A percentile compares a stretch with the other conserved stretches of the same genome.
Conservation (phyloP, 2,329 filamentous ascomycete species). For the Fusarium albosuccineum region DNA sequence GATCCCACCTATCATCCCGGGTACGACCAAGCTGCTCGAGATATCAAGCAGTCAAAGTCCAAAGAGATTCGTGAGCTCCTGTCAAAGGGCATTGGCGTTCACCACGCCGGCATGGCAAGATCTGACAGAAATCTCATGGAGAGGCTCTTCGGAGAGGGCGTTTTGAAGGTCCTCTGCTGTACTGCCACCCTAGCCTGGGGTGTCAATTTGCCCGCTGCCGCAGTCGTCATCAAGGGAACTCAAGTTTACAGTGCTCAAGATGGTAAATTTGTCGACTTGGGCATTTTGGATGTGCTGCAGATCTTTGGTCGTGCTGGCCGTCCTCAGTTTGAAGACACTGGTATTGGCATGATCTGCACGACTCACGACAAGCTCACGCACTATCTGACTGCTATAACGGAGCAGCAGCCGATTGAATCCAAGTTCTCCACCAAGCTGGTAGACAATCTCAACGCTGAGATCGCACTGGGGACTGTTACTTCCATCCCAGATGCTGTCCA, state of each 20-base stretch:
- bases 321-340: constrained; percentile 96
- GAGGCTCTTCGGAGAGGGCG: constrained; percentile 87
- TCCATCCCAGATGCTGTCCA: constrained; percentile 93
- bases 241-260: constrained; percentile 97
- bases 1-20: constrained; percentile 83
- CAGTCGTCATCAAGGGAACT: constrained; percentile 97
- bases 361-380: constrained; percentile 93
- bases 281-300: constrained; percentile 95
- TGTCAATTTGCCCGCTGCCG: constrained; percentile 96
- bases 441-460: constrained; percentile 96
- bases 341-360: constrained; percentile 98
- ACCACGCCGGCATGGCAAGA: constrained; percentile 96
- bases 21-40: constrained; percentile 83
- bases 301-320: constrained; percentile 98
- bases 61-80: constrained; percentile 90
- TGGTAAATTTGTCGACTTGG: constrained; percentile 95
- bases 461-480: constrained; percentile 93
- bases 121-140: constrained; percentile 97
- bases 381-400: constrained; percentile 92
- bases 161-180: constrained; percentile 98
- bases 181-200: constrained; percentile 98
- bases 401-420: constrained; percentile 98
- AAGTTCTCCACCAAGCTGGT: constrained; percentile 93
- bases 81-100: constrained; percentile 90
- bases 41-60: constrained; percentile 88